Conservation (phyloP, 78 protist species). For the Polysphondylium violaceum region DNA sequence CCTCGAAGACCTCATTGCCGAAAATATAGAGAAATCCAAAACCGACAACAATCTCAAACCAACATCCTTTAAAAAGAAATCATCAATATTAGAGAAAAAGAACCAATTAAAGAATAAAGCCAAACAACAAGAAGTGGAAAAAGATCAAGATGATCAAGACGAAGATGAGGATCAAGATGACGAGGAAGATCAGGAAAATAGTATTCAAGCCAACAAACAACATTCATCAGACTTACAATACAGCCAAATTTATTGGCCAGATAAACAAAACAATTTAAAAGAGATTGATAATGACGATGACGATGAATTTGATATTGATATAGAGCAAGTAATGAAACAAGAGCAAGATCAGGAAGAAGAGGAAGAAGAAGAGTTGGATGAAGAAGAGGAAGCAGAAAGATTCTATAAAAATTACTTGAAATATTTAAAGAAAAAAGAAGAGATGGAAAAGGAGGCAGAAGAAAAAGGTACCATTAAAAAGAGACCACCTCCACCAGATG, state of each 20-base stretch:
- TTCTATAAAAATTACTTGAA: conserved; percentile 11
- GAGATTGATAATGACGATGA: conserved; percentile 3
- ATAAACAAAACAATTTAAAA: background rate
- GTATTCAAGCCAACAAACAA: background rate
- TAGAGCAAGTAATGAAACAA: background rate
- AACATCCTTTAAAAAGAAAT: background rate
- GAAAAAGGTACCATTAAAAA: background rate
- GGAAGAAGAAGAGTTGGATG: background rate
- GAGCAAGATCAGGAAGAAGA: background rate
- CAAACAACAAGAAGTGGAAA: background rate
- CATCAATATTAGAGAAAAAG: conserved; percentile 10
- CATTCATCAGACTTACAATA: conserved; percentile 6
- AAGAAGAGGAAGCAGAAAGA: background rate
- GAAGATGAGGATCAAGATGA: conserved; percentile 13
- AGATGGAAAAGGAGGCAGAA: background rate
- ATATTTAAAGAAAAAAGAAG: conserved; percentile 44
- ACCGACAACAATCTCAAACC: background rate
- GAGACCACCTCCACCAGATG: conserved; percentile 63
- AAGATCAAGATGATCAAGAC: background rate
- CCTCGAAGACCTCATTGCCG: conserved; percentile 1
- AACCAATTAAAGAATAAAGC: background rate
- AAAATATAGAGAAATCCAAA: conserved; percentile 5
- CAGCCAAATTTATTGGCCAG: conserved; percentile 27
- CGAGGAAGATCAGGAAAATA: background rate
- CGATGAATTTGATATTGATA: background rate